Percentiles rank a stretch among this genome's conserved stretches.
These are phyloP conservation scores for Leccinum barrowsii DNA, from an alignment of 768 basidiomycete species.

Conservation along the genomic window DNA sequence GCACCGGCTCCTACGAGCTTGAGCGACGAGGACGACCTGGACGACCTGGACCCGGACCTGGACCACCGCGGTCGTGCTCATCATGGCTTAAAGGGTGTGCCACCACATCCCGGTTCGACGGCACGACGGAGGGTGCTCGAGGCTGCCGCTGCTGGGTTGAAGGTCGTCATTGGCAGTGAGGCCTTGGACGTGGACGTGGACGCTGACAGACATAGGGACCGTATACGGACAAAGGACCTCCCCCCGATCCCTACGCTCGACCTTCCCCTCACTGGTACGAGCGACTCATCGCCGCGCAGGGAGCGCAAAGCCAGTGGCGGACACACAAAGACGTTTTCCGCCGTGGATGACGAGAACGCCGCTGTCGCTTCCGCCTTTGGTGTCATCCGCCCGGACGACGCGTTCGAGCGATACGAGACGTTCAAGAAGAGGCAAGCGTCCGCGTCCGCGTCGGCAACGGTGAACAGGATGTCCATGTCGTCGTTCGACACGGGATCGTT, in stretches of 20 bases:
- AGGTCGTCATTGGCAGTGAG: constrained; percentile 49
- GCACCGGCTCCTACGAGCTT: not conserved
- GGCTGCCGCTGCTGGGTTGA: constrained; percentile 60
- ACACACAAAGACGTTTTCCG: not conserved
- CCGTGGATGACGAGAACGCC: not conserved
- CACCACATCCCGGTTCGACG: not conserved
- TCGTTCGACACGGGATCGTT: constrained; percentile 46
- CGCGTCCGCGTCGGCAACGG: not conserved
- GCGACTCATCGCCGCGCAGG: constrained; percentile 2
- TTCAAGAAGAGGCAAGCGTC: constrained; percentile 53
- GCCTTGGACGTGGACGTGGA: not conserved
- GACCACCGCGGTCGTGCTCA: not conserved
- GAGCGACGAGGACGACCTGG: too few species aligned
- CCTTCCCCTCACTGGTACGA: constrained; percentile 2
- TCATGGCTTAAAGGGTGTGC: not conserved
- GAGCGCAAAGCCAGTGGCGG: not conserved
- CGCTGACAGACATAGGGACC: constrained; percentile 17
- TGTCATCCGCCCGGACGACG: constrained; percentile 60
- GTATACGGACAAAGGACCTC: constrained; percentile 44
- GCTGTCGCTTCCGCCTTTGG: constrained; percentile 9
- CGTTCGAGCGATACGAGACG: constrained; percentile 87
- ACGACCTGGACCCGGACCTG: not conserved
- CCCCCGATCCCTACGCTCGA: constrained; percentile 45
- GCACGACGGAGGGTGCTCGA: constrained; percentile 73
- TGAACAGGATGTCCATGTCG: constrained; percentile 59